A percentile compares a stretch with the other conserved stretches of the same genome.
Conservation (phyloP, 805 yeast genomes). For the Zygosaccharomyces lentus region DNA sequence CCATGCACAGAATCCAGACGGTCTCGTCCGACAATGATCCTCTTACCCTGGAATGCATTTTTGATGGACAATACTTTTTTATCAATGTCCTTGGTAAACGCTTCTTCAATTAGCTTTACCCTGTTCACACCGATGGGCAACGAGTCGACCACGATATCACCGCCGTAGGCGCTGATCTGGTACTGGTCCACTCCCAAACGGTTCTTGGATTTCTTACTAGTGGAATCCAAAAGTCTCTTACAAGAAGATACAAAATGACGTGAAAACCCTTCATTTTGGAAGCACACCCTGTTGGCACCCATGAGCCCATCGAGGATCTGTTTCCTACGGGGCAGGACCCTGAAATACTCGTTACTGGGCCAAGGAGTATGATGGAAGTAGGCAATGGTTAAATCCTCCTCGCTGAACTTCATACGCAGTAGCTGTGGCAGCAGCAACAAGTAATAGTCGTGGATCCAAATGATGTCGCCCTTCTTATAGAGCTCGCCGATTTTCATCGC, state of each 20-base stretch:
- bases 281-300: conserved; percentile 81
- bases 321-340: conserved; percentile 79
- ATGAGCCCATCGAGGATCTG: conserved; percentile 85
- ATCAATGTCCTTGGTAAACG: conserved; percentile 45
- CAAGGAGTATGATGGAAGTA: conserved; percentile 87
- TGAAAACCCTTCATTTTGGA: conserved; percentile 81
- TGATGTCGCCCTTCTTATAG: conserved; percentile 83
- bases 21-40: conserved; percentile 90
- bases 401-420: conserved; percentile 59
- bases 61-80: conserved; percentile 62
- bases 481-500: conserved; percentile 69
- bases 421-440: conserved; percentile 76
- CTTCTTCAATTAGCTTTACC: conserved; percentile 57
- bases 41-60: conserved; percentile 57
- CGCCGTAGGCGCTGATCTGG: conserved; percentile 65
- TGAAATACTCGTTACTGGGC: conserved; percentile 90
- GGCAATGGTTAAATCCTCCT: conserved; percentile 67
- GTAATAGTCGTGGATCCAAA: conserved; percentile 92
- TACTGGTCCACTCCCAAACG: conserved; percentile 32
- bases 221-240: conserved; percentile 81
- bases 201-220: conserved; percentile 41
- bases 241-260: conserved; percentile 91
- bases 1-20: conserved; percentile 89
- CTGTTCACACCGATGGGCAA: conserved; percentile 90
- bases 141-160: conserved; percentile 65